Conservation (phyloP, 768 basidiomycete species). For the Hypholoma fasciculare region DNA sequence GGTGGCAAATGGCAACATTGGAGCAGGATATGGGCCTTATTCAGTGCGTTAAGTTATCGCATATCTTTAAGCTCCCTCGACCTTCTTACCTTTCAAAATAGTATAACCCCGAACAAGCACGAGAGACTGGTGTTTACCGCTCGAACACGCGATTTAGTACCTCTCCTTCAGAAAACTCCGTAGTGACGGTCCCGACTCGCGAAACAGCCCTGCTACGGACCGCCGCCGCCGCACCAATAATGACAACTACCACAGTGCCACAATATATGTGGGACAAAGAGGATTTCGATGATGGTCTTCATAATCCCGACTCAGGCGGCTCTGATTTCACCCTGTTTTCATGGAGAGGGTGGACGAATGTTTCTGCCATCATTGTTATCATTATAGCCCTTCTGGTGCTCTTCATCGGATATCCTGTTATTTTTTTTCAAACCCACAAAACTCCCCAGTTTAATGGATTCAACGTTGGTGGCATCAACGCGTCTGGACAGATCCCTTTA, state of each 20-base stretch:
- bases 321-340: slow-evolving; percentile 74
- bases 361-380: slow-evolving; percentile 70
- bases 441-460: slow-evolving; percentile 48
- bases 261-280: slow-evolving; percentile 81
- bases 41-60: slow-evolving; percentile 55
- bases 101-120: slow-evolving; percentile 56
- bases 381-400: slow-evolving; percentile 69
- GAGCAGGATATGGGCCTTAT: slow-evolving; percentile 83
- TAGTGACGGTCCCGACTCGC: slow-evolving; percentile 25
- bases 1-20: slow-evolving; percentile 80
- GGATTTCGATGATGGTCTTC: slow-evolving; percentile 87
- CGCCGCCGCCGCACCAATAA: slow-evolving; percentile 10
- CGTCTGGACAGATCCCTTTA: slow-evolving; percentile 81
- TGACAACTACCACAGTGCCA: slow-evolving; percentile 60
- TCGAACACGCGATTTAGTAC: slow-evolving; percentile 56
- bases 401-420: slow-evolving; percentile 89
- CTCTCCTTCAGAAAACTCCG: slow-evolving; percentile 39
- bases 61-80: slow-evolving; percentile 1
- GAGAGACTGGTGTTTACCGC: slow-evolving; percentile 44
- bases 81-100: slow-evolving; percentile 21
- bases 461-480: slow-evolving; percentile 91
- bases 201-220: slow-evolving; percentile 27
- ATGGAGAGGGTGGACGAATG: slow-evolving; percentile 80
- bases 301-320: slow-evolving; percentile 85
- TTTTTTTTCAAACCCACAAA: slow-evolving; percentile 49